phyloP scores from a whole-genome alignment of 2,329 filamentous ascomycete species.

The Huntiella omanensis region DNA sequence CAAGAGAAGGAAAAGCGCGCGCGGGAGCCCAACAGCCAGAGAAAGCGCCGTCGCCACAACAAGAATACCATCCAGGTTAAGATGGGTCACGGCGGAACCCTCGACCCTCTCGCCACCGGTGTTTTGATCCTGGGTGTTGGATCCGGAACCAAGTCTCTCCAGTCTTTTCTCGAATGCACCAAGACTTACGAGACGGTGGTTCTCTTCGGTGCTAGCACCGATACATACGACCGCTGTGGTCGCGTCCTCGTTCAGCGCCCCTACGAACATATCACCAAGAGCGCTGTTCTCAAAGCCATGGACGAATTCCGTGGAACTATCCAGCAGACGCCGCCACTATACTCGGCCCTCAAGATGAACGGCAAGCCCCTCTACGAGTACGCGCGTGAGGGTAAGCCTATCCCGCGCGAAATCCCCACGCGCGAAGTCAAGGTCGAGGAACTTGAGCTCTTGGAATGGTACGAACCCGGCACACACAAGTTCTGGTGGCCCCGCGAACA shows the following conservation, averaged over 20 bases:
- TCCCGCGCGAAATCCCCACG: constrained; percentile 69
- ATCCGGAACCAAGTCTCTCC: constrained; percentile 65
- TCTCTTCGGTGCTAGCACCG: constrained; percentile 79
- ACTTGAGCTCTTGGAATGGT: constrained; percentile 69
- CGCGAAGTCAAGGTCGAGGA: constrained; percentile 60
- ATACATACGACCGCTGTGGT: constrained; percentile 76
- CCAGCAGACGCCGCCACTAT: constrained; percentile 80
- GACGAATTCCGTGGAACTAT: constrained; percentile 61
- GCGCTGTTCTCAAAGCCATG: constrained; percentile 60
- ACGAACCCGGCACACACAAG: constrained; percentile 61
- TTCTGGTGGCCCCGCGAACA: constrained; percentile 67
- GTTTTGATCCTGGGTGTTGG: constrained; percentile 81
- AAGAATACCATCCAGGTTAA: constrained; percentile 57
- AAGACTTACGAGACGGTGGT: constrained; percentile 86
- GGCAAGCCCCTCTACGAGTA: constrained; percentile 95
- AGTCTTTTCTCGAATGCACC: constrained; percentile 65
- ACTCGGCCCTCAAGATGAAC: constrained; percentile 80
- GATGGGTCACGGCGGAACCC: constrained; percentile 86
- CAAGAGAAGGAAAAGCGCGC: constrained; percentile 37
- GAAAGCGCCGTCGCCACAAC: constrained; percentile 36
- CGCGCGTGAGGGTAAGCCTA: constrained; percentile 69
- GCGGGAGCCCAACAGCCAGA: constrained; percentile 38
- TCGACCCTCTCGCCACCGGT: constrained; percentile 86
- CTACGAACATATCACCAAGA: constrained; percentile 66
- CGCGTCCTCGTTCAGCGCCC: constrained; percentile 58